Evolutionary conservation across 768 basidiomycete genomes (phyloP).

Genomic region (Candolleomyces aberdarensis): DNA sequence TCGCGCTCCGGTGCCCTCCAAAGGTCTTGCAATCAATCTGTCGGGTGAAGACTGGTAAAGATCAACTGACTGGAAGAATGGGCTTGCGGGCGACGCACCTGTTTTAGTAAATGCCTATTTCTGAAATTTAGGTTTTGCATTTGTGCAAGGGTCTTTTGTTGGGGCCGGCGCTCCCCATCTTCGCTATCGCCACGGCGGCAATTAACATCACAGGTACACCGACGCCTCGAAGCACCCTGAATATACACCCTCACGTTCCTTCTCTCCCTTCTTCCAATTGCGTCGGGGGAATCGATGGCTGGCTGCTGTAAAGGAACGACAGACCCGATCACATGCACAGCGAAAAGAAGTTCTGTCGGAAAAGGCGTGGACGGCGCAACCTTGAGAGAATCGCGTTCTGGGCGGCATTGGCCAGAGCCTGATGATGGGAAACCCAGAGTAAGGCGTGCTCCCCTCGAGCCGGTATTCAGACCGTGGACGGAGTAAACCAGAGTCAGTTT

Average conservation of each 20-base stretch:
- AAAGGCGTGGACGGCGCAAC: not conserved
- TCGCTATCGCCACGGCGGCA: not conserved
- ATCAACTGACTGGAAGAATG: constrained; percentile 5
- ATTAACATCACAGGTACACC: constrained; percentile 11
- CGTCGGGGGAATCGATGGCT: constrained; percentile 2
- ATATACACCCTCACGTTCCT: not conserved
- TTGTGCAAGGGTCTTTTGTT: not conserved
- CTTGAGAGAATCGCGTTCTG: not conserved
- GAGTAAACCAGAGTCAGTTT: not conserved
- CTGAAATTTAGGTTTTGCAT: not conserved
- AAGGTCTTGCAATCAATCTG: constrained; percentile 4
- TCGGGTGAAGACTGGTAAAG: not conserved
- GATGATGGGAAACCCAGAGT: constrained; percentile 6
- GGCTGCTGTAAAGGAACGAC: not conserved
- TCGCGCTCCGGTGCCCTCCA: not conserved
- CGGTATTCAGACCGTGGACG: constrained; percentile 2
- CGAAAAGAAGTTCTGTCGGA: constrained; percentile 8
- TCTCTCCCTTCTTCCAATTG: not conserved
- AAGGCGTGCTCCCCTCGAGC: constrained; percentile 4
- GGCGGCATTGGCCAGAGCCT: not conserved
- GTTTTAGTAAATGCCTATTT: not conserved
- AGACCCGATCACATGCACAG: constrained; percentile 4
- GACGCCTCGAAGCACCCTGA: not conserved
- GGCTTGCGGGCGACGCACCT: not conserved
- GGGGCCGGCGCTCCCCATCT: not conserved